Base-by-base conservation (phyloP, 2,329 filamentous ascomycete species). In the Penicillium polonicum region DNA sequence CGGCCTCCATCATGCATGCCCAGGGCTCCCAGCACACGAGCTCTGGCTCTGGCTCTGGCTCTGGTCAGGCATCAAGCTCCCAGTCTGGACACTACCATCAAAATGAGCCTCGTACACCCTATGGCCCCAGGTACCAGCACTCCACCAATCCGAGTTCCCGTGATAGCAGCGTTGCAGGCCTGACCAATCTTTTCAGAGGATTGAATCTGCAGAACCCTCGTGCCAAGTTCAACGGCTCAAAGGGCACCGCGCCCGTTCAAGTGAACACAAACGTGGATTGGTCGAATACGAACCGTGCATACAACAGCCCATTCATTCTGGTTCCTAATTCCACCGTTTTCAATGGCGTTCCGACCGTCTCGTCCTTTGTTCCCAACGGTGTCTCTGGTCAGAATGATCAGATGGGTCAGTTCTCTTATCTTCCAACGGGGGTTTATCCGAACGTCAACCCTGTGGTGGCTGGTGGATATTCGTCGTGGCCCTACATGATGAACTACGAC, bases 351-450 rank as follows among this genome's bases (percentile, higher is more conserved):
- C 65, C 69, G 48, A 67, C 64, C 49, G 57, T 68, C 33, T 52
- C 69, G 29, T 66, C 70, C 5, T 75, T 70, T 60, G 61, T 67
- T 21, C 65, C 72, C 25, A 56, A 64, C 45, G 59, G 70, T 38
- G 55, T 72, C 46, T 62, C 69, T 55, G 64, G 65, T 29, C 67
- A 72, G 49, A n/a, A 49, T 4, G 74, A 74, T 35, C 72, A 74
- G 57, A 55, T 70, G 54, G 64, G 63, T 33, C 69, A 72, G 46
- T 61, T 71, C 41, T 73, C 72, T 8, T 79, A 78, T 64, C 36
- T 76, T 21, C 66, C 72, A 5, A 65, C 68, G 39, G 67, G 68
- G 38, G 66, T 78, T 50, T 78, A 76, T 58, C 70, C 72, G 8
- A 71, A 65, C 41, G 70, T 76, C 55, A 67, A 72, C 46, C 64